A percentile compares a stretch with the other conserved stretches of the same genome.
These are phyloP conservation scores for Cercospora sojina DNA, from an alignment of 2,329 filamentous ascomycete species.

Conservation along the genomic window DNA sequence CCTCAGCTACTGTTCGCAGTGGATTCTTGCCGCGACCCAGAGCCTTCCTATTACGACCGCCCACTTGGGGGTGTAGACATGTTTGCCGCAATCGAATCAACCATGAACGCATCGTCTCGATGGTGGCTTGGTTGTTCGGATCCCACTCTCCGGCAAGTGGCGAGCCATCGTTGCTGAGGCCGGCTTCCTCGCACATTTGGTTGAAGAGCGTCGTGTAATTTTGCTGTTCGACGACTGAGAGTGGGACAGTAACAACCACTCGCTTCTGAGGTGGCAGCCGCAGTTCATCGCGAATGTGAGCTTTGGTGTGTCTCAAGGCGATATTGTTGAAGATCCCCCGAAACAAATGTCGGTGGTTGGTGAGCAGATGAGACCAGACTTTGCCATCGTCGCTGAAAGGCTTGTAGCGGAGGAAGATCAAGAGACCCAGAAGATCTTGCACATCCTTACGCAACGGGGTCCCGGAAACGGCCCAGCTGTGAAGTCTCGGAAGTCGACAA, in stretches of 20 bases:
- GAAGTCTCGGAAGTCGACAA: constrained; percentile 73
- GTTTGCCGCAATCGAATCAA: constrained; percentile 76
- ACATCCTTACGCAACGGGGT: constrained; percentile 83
- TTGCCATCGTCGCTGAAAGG: constrained; percentile 66
- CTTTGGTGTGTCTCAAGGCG: constrained; percentile 82
- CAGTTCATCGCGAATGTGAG: constrained; percentile 74
- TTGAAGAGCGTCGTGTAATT: constrained; percentile 76
- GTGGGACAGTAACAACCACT: constrained; percentile 83
- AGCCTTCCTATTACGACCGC: constrained; percentile 62
- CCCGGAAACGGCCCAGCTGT: constrained; percentile 89
- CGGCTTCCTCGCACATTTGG: constrained; percentile 70
- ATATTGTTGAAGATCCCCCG: constrained; percentile 67
- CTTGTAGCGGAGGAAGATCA: constrained; percentile 76
- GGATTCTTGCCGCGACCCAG: constrained; percentile 62
- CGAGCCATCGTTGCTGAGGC: constrained; percentile 62
- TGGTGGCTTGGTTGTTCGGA: constrained; percentile 54
- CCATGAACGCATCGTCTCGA: constrained; percentile 76
- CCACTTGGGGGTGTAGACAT: constrained; percentile 82
- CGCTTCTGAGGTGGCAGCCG: constrained; percentile 78
- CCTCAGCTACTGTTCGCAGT: constrained; percentile 78
- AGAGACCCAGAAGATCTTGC: constrained; percentile 73
- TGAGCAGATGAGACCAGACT: constrained; percentile 67
- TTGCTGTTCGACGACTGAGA: constrained; percentile 87
- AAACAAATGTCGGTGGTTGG: constrained; percentile 63
- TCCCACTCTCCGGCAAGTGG: constrained; percentile 65